Base-by-base conservation (phyloP, 2,329 filamentous ascomycete species). In the Cladosporium cucumerinum region DNA sequence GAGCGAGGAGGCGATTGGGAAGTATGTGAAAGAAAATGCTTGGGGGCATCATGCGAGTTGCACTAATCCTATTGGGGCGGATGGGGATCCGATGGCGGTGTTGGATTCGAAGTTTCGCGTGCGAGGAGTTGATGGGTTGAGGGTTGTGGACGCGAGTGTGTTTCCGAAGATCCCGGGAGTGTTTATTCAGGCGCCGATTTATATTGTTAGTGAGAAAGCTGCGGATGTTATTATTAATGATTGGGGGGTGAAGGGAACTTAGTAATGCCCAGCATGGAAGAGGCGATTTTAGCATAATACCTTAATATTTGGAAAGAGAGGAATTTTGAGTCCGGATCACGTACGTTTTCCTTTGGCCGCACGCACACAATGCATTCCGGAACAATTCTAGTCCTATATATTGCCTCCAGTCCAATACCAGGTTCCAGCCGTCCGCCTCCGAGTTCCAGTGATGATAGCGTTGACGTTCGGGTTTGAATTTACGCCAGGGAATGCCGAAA, bases 181-280 rank as follows among this genome's bases (percentile, higher is more conserved):
- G 61, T 86, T 84, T 68, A 79, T 82, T n/a, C 79, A 81, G 8
- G 72, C 82, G 0, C 79, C 84, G 0, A 81, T 82, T 0, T 86
- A 85, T 67, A 85, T 88, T 74, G 78, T 85, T 7, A 80, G 79
- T 1, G 86, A 88, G 77, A 89, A 88, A 78, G 86, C 86, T 0
- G 82, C 84, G 1, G 84, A 86, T 72, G 81, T 81, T 7, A 87
- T 88, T 60, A 61, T 80, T 25, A 3, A 57, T 11, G 32, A 28
- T 21, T 54, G 51, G 51, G n/a, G n/a, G 39, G 36, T n/a, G 18
- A 10, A 16, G 8, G n/a, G n/a, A 23, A n/a, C 8, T 46, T 4
- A 46, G 3, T 46, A 4, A 21, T 46, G 5, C 2, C 14, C 18
- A 32, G 25, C 23, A 51, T 28, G n/a, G 54, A 66, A 68, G 26